Conservation (phyloP, 176 grass and related monocot genomes). For the Juncus effusus region DNA sequence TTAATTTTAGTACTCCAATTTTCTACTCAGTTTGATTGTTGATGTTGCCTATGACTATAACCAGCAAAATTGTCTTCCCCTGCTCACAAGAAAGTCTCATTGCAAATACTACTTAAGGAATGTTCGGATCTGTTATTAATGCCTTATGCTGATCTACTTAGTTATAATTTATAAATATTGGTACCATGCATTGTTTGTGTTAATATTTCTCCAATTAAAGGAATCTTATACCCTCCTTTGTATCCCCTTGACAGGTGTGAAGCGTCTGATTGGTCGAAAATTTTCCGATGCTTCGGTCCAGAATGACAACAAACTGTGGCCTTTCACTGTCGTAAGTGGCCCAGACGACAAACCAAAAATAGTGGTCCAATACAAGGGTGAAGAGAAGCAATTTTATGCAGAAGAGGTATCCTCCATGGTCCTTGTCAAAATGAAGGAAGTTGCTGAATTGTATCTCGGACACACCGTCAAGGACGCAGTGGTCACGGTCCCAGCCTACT, state of each 20-base stretch:
- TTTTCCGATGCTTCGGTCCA: slow-evolving; percentile 28
- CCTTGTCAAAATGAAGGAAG: slow-evolving; percentile 36
- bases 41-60: too few species aligned
- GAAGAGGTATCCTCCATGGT: slow-evolving; percentile 48
- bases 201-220: too few species aligned
- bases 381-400: slow-evolving; percentile 33
- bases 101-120: too few species aligned
- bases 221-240: background rate
- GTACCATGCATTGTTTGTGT: too few species aligned
- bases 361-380: slow-evolving; percentile 34
- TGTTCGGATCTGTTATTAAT: too few species aligned
- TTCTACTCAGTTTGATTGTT: too few species aligned
- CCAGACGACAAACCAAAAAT: slow-evolving; percentile 33
- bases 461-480: slow-evolving; percentile 35
- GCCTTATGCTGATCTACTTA: too few species aligned
- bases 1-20: too few species aligned
- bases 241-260: slow-evolving; percentile 22
- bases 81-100: too few species aligned
- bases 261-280: slow-evolving; percentile 36
- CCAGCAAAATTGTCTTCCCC: too few species aligned
- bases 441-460: slow-evolving; percentile 35
- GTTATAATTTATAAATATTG: too few species aligned
- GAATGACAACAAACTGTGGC: slow-evolving; percentile 36
- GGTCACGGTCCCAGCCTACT: slow-evolving; percentile 41
- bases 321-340: slow-evolving; percentile 32